Conservation (phyloP, 2,329 filamentous ascomycete species). For the Tolypocladium tropicale region DNA sequence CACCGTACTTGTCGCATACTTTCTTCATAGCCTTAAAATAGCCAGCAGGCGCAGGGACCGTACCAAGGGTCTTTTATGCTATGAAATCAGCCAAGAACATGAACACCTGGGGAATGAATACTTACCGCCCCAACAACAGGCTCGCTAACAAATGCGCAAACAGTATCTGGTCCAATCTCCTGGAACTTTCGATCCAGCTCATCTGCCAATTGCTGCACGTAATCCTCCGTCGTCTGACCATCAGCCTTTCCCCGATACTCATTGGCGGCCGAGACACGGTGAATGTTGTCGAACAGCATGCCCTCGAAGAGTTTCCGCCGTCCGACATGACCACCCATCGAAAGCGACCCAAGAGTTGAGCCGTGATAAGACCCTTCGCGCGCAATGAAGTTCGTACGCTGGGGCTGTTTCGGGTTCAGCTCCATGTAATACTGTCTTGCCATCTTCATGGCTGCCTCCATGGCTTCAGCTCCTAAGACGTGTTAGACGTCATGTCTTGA, state of each 20-base stretch:
- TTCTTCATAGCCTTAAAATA: background rate
- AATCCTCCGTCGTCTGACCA: background rate
- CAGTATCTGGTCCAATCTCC: background rate
- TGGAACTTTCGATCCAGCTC: background rate
- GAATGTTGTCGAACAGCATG: background rate
- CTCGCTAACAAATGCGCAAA: background rate
- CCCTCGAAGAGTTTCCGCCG: background rate
- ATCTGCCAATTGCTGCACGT: background rate
- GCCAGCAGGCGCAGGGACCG: background rate
- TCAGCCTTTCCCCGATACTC: background rate
- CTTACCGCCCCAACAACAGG: background rate
- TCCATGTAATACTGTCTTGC: background rate
- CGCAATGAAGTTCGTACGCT: background rate
- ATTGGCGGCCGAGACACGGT: background rate
- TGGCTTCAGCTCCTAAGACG: background rate
- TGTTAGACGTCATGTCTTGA: background rate
- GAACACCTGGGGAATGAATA: background rate
- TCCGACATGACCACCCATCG: background rate
- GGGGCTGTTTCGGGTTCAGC: background rate
- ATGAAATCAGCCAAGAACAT: background rate
- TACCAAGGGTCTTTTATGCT: background rate
- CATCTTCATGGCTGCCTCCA: background rate
- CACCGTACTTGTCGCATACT: background rate
- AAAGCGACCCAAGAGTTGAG: background rate
- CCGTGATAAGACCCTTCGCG: background rate